phyloP scores from a whole-genome alignment of 257 asterid species.

The Solanum pimpinellifolium region DNA sequence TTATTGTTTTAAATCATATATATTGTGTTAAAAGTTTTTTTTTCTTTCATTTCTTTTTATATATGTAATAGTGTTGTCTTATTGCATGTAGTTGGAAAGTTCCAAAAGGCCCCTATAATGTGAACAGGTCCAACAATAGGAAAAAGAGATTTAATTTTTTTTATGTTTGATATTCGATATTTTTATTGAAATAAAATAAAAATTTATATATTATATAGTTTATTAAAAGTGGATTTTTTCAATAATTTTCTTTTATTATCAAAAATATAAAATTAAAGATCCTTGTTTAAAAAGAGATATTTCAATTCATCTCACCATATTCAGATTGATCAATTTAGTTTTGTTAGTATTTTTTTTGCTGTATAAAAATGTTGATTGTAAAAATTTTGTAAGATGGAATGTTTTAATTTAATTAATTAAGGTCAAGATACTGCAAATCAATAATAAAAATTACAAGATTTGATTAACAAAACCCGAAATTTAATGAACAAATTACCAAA shows the following conservation, averaged over 20 bases:
- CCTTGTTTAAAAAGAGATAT: neutral
- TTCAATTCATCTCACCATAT: neutral
- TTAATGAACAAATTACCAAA: neutral
- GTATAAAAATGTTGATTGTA: neutral
- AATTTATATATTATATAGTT: neutral
- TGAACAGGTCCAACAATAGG: neutral
- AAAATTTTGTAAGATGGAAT: neutral
- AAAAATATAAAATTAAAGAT: neutral
- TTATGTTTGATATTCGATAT: rapidly evolving
- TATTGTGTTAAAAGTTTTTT: neutral
- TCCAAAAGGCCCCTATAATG: neutral
- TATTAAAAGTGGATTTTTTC: neutral
- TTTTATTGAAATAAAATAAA: neutral
- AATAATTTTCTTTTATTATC: neutral
- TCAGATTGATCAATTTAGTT: neutral
- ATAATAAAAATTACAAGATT: neutral
- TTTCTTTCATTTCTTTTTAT: neutral
- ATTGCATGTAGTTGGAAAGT: neutral
- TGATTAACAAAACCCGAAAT: neutral
- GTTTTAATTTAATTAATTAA: neutral
- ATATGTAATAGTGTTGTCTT: neutral
- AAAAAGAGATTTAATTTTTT: neutral
- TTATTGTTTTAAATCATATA: neutral
- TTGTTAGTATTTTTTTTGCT: neutral
- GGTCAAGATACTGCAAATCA: neutral